A percentile compares a stretch with the other conserved stretches of the same genome.
Evolutionary conservation across 768 basidiomycete genomes (phyloP).

Genomic region (Auricularia auricula-judae): DNA sequence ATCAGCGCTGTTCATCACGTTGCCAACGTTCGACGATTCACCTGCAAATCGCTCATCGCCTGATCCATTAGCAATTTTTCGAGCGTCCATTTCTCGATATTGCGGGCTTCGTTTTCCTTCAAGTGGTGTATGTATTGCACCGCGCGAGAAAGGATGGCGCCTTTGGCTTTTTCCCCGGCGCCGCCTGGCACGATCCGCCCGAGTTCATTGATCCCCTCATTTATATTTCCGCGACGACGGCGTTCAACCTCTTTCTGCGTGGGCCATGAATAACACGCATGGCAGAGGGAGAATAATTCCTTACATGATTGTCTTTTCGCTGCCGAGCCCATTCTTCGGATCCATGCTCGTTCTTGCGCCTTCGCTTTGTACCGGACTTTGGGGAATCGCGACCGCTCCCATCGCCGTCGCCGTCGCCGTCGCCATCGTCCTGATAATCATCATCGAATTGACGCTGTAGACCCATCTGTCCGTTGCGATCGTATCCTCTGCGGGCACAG

Average conservation of each 20-base stretch:
- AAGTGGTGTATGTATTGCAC: constrained; percentile 88
- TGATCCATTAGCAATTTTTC: constrained; percentile 90
- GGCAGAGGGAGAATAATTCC: constrained; percentile 14
- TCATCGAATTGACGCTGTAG: background rate
- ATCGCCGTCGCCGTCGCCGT: constrained; percentile 18
- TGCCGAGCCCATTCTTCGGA: constrained; percentile 69
- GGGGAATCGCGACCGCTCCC: constrained; percentile 17
- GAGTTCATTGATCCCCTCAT: constrained; percentile 90
- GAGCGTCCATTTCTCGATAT: constrained; percentile 89
- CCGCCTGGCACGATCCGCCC: constrained; percentile 81
- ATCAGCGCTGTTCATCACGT: too few species aligned
- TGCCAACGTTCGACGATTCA: too few species aligned
- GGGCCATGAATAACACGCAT: background rate
- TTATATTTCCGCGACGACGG: constrained; percentile 88
- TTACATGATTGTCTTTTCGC: constrained; percentile 72
- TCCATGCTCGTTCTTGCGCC: constrained; percentile 44
- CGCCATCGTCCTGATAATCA: background rate
- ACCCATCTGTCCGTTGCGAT: background rate
- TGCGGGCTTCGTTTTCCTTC: constrained; percentile 81
- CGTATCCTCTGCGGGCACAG: background rate
- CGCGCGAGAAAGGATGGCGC: constrained; percentile 76
- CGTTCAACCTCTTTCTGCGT: constrained; percentile 98
- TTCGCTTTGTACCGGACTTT: constrained; percentile 5
- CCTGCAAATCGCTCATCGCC: constrained; percentile 78
- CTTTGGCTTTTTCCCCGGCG: constrained; percentile 82